Evolutionary conservation across 2,329 filamentous ascomycete genomes (phyloP).

Genomic region (Microsporum audouinii): DNA sequence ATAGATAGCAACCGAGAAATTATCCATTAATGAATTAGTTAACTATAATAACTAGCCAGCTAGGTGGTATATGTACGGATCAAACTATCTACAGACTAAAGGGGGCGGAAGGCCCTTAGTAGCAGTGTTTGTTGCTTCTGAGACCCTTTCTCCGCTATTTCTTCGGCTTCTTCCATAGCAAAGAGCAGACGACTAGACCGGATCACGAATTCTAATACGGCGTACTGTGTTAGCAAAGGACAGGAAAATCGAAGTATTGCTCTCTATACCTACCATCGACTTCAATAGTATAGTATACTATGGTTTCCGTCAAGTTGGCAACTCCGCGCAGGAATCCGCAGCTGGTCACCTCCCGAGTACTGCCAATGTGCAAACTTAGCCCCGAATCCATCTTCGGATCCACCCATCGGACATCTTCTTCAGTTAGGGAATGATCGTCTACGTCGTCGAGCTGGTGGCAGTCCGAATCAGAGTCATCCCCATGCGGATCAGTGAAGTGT

Average conservation of each 20-base stretch:
- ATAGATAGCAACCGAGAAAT: not conserved
- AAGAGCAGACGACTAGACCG: slow-evolving; percentile 53
- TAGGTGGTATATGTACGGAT: not conserved
- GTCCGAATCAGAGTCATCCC: not conserved
- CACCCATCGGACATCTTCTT: slow-evolving; percentile 55
- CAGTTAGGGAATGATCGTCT: slow-evolving; percentile 34
- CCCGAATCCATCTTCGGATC: slow-evolving; percentile 39
- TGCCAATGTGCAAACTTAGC: slow-evolving; percentile 45
- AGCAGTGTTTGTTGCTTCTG: not conserved
- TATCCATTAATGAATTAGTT: not conserved
- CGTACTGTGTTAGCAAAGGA: not conserved
- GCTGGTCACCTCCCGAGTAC: slow-evolving; percentile 54
- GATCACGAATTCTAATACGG: slow-evolving; percentile 51
- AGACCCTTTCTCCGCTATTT: not conserved
- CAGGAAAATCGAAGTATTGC: not conserved
- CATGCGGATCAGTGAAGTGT: slow-evolving; percentile 5
- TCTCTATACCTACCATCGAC: slow-evolving; percentile 50
- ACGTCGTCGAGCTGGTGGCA: not conserved
- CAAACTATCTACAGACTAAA: not conserved
- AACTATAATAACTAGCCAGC: not conserved
- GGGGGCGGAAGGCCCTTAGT: not conserved
- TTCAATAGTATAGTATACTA: slow-evolving; percentile 50
- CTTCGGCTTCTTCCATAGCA: slow-evolving; percentile 46
- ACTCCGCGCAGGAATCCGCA: slow-evolving; percentile 17
- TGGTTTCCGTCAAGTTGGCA: not conserved